A percentile compares a stretch with the other conserved stretches of the same genome.
Conservation (phyloP, 345 rosid genomes). For the Salix arbutifolia region DNA sequence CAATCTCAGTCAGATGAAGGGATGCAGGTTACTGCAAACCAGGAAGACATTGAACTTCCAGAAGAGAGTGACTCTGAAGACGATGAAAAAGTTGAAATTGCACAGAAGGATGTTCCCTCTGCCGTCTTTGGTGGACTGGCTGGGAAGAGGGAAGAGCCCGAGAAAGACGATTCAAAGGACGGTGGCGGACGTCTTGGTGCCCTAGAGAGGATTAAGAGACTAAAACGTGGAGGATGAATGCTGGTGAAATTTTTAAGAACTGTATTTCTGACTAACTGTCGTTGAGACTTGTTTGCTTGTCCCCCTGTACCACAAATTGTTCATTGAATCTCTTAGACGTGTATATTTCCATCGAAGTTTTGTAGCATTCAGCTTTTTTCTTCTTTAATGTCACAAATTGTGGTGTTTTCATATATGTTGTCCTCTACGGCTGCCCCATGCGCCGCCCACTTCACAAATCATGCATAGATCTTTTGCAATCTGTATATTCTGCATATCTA, state of each 20-base stretch:
- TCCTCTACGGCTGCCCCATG: too few species aligned
- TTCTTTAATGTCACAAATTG: too few species aligned
- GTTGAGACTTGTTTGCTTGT: background rate
- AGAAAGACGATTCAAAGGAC: constrained; percentile 27
- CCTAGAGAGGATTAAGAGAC: constrained; percentile 75
- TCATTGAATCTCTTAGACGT: background rate
- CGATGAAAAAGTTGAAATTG: constrained; percentile 58
- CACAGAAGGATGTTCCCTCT: constrained; percentile 74
- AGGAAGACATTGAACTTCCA: constrained; percentile 82
- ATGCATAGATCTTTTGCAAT: too few species aligned
- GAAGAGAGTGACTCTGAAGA: constrained; percentile 79
- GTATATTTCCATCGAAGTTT: background rate
- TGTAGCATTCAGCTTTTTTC: background rate
- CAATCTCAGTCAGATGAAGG: constrained; percentile 56
- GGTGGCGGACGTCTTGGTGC: constrained; percentile 63
- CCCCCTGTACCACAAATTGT: background rate
- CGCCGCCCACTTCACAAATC: too few species aligned
- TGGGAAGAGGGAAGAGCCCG: constrained; percentile 58
- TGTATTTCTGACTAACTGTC: background rate
- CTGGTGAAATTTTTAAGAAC: background rate
- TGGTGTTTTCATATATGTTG: too few species aligned
- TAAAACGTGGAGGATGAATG: constrained; percentile 28
- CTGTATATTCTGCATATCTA: too few species aligned
- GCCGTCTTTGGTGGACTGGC: constrained; percentile 78
- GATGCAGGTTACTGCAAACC: constrained; percentile 37